Base-by-base conservation (phyloP, 2,329 filamentous ascomycete species). In the Phyllachora maydis region DNA sequence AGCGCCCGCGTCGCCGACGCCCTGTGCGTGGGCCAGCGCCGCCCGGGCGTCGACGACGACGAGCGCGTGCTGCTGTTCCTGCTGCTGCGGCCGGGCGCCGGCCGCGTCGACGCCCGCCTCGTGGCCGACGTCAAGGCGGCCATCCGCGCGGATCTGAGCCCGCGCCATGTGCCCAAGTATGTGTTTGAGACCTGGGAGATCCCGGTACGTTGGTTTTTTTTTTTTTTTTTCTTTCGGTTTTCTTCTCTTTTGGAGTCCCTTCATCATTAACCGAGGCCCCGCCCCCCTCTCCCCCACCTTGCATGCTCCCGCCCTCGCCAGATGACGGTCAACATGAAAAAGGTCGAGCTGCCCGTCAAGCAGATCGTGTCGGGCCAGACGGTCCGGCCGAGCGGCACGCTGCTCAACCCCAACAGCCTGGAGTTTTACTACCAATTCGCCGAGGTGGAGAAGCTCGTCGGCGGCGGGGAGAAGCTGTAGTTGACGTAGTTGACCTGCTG, bases 261-360 rank as follows among this genome's bases (percentile, higher is more conserved):
- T n/a, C n/a, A n/a, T n/a, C n/a, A n/a, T n/a, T n/a, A n/a, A n/a
- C n/a, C n/a, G n/a, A n/a, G n/a, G n/a, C n/a, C n/a, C n/a, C n/a
- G n/a, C n/a, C n/a, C n/a, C n/a, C n/a, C n/a, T n/a, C n/a, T n/a
- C n/a, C n/a, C n/a, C n/a, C n/a, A n/a, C n/a, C n/a, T n/a, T n/a
- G n/a, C n/a, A n/a, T n/a, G n/a, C n/a, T n/a, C n/a, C n/a, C n/a
- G n/a, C n/a, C n/a, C n/a, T n/a, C n/a, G n/a, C 10, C 14, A 81
- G 68, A 76, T 70, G 0, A 88, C 78, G 0, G 68, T 88, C 31
- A 88, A 85, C 40, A 47, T 78, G 23, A 88, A 88, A 43, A 88
- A 88, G 45, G 78, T 88, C 4, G 78, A 88, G 42, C 37, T 88
- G 24, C 77, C 77, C 0, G 73, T 88, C 15, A 88, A 88, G 49